Conservation (phyloP, 257 asterid genomes). For the Sherardia arvensis region DNA sequence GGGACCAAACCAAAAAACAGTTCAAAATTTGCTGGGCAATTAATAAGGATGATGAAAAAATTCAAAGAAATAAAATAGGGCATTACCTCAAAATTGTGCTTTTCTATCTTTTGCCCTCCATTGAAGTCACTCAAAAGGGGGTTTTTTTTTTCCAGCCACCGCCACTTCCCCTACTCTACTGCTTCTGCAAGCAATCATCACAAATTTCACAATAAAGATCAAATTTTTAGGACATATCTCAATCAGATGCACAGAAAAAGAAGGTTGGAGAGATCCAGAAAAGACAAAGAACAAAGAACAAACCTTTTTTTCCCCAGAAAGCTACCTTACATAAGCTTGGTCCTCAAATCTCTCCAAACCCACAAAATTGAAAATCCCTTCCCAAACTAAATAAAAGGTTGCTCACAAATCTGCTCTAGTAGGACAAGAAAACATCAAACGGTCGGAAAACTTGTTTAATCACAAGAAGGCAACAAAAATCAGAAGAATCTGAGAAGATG, state of each 20-base stretch:
- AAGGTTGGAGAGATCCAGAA: constrained; percentile 9
- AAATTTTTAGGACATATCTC: neutral
- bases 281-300: constrained; percentile 19
- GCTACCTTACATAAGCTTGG: constrained; percentile 24
- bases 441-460: constrained; percentile 21
- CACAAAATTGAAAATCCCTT: neutral
- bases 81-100: constrained; percentile 32
- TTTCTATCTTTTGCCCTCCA: constrained; percentile 40
- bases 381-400: neutral
- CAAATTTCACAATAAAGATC: neutral
- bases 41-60: constrained; percentile 15
- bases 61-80: neutral
- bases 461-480: constrained; percentile 7
- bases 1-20: constrained; percentile 23
- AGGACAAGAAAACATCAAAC: constrained; percentile 21
- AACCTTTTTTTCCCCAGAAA: constrained; percentile 23
- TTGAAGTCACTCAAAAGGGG: constrained; percentile 49
- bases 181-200: constrained; percentile 46
- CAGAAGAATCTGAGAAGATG: constrained; percentile 15
- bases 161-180: constrained; percentile 25
- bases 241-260: neutral
- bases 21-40: constrained; percentile 26
- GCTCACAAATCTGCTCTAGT: neutral
- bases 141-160: constrained; percentile 25
- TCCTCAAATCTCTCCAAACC: constrained; percentile 10